These are phyloP conservation scores for Tuctoria greenei DNA, from an alignment of 176 grass and related monocot genomes.

Conservation along the genomic window DNA sequence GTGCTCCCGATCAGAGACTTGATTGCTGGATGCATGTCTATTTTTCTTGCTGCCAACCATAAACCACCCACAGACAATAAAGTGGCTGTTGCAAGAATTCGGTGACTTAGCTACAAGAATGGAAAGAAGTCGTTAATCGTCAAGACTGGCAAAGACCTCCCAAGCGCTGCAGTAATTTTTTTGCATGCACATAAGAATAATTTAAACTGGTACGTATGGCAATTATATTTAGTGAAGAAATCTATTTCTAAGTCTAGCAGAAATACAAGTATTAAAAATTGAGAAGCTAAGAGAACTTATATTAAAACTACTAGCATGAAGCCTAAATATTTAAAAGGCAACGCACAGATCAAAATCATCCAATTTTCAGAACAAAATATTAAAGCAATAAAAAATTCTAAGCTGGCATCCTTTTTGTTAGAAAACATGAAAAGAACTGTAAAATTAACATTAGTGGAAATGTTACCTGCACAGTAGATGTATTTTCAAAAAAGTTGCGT, in stretches of 20 bases:
- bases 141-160: slow-evolving; percentile 3
- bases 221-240: not conserved
- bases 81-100: slow-evolving; percentile 75
- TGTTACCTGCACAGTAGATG: slow-evolving; percentile 82
- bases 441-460: slow-evolving; percentile 2
- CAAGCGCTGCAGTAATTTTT: not conserved
- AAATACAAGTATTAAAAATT: slow-evolving; percentile 6
- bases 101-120: slow-evolving; percentile 75
- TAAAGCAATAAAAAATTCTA: not conserved
- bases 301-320: not conserved
- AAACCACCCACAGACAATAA: slow-evolving; percentile 65
- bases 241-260: slow-evolving; percentile 1
- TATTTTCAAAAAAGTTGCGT: slow-evolving; percentile 90
- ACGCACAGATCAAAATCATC: not conserved
- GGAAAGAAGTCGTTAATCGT: slow-evolving; percentile 24
- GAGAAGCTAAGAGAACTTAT: not conserved
- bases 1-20: slow-evolving; percentile 73
- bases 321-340: not conserved
- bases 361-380: not conserved
- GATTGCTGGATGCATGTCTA: slow-evolving; percentile 82
- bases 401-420: not conserved
- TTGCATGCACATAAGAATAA: not conserved
- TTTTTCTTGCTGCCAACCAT: slow-evolving; percentile 74
- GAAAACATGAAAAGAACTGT: slow-evolving; percentile 6
- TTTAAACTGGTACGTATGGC: not conserved